phyloP scores from a whole-genome alignment of 129 eudicot species.

The Arctium minus region DNA sequence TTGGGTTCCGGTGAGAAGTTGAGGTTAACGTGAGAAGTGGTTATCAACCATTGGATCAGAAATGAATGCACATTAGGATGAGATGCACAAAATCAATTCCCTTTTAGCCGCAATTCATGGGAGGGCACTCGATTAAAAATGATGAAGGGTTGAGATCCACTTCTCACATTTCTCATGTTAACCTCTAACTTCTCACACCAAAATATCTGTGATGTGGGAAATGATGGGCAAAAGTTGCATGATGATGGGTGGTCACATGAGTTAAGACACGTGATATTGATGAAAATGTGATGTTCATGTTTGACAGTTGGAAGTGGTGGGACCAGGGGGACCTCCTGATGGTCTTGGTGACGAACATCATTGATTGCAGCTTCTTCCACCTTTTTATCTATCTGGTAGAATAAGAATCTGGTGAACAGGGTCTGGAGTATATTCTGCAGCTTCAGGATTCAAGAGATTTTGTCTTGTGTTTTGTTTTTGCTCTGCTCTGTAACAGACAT shows the following conservation, averaged over 20 bases:
- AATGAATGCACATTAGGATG: too few species aligned
- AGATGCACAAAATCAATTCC: too few species aligned
- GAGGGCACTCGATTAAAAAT: too few species aligned
- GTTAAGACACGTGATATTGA: slow-evolving; percentile 2
- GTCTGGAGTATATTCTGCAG: slow-evolving; percentile 33
- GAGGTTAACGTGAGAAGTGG: too few species aligned
- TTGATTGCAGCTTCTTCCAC: slow-evolving; percentile 36
- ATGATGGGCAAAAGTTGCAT: neutral
- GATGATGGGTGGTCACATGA: neutral
- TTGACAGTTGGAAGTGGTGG: slow-evolving; percentile 81
- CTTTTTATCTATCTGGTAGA: slow-evolving; percentile 29
- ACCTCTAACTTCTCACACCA: too few species aligned
- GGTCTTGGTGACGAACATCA: slow-evolving; percentile 58
- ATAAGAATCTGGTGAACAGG: slow-evolving; percentile 56
- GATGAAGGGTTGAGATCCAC: too few species aligned
- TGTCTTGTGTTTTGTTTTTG: slow-evolving; percentile 27
- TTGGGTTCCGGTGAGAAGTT: too few species aligned
- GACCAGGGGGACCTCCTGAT: slow-evolving; percentile 83
- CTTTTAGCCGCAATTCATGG: too few species aligned
- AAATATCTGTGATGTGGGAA: too few species aligned
- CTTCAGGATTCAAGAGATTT: slow-evolving; percentile 32
- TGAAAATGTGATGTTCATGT: neutral
- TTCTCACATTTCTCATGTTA: too few species aligned
- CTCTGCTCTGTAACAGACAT: slow-evolving; percentile 10
- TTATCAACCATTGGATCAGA: too few species aligned